Percentiles rank a stretch among this genome's conserved stretches.
Conservation (phyloP, 2,329 filamentous ascomycete genomes). For the Rhytidhysteron rufulum region DNA sequence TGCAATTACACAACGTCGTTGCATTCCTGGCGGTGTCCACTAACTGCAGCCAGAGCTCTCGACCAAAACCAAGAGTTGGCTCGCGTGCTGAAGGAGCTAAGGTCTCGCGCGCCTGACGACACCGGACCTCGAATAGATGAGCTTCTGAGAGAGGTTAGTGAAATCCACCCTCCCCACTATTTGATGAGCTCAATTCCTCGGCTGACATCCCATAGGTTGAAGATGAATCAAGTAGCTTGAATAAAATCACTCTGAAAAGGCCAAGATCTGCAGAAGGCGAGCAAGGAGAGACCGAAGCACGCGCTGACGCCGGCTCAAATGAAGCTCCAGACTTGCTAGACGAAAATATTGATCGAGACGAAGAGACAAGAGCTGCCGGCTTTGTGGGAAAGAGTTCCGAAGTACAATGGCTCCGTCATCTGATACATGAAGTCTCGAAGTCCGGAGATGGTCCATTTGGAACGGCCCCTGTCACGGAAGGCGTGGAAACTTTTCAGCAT, state of each 20-base stretch:
- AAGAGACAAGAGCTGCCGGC: slow-evolving; percentile 21
- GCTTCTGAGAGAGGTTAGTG: slow-evolving; percentile 19
- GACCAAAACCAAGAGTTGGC: slow-evolving; percentile 25
- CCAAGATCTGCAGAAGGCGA: slow-evolving; percentile 8
- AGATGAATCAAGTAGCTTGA: background rate
- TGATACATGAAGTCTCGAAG: too few relatives aligned
- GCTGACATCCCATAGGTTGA: too few relatives aligned
- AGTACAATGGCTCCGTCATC: slow-evolving; percentile 22
- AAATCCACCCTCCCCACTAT: too few relatives aligned
- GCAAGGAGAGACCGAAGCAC: slow-evolving; percentile 17
- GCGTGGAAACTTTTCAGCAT: too few relatives aligned
- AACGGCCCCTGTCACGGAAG: too few relatives aligned
- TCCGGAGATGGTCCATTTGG: too few relatives aligned
- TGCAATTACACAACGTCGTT: background rate
- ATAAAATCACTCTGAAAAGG: background rate
- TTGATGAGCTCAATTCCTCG: too few relatives aligned
- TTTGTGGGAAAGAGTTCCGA: slow-evolving; percentile 22
- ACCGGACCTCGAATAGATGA: too few relatives aligned
- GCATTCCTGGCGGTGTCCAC: too few relatives aligned
- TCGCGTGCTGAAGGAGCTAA: background rate
- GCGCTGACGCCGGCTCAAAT: slow-evolving; percentile 22
- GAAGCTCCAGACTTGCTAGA: slow-evolving; percentile 19
- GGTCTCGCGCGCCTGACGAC: background rate
- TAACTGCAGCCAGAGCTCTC: slow-evolving; percentile 17
- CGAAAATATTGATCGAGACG: slow-evolving; percentile 19